Percentiles rank a stretch among this genome's conserved stretches.
Conservation (phyloP, 2,329 filamentous ascomycete species). For the Colletotrichum sp. region DNA sequence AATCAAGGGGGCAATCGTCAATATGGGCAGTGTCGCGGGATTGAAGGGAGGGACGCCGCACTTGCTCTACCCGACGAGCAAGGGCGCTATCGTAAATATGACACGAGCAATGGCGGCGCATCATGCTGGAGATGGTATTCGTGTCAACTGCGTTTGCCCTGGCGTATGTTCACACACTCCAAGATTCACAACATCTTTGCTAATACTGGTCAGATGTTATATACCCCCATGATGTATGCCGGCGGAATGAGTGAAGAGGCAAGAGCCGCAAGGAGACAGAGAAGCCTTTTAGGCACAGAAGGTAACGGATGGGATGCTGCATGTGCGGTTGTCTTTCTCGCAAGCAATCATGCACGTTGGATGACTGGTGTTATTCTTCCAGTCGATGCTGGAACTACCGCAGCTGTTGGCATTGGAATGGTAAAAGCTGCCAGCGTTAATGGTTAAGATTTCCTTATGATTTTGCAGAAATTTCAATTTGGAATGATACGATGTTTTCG, state of each 20-base stretch:
- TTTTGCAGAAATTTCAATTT: neutral
- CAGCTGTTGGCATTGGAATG: conserved; percentile 27
- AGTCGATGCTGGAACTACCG: conserved; percentile 47
- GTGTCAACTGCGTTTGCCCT: conserved; percentile 46
- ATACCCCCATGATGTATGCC: conserved; percentile 51
- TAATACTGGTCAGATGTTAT: conserved; percentile 40
- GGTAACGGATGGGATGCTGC: conserved; percentile 50
- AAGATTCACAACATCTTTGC: neutral
- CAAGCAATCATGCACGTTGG: conserved; percentile 45
- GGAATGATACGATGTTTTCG: neutral
- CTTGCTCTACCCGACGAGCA: conserved; percentile 44
- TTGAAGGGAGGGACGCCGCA: conserved; percentile 44
- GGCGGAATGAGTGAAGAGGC: conserved; percentile 44
- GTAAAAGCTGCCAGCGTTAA: conserved; percentile 31
- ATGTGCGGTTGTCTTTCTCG: conserved; percentile 42
- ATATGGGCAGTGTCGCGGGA: conserved; percentile 68
- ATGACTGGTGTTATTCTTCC: conserved; percentile 46
- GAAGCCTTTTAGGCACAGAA: conserved; percentile 45
- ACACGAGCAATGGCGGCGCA: conserved; percentile 50
- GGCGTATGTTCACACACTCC: conserved; percentile 35
- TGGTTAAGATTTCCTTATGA: conserved; percentile 11
- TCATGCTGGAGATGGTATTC: conserved; percentile 34
- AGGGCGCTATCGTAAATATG: conserved; percentile 50
- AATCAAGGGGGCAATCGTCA: conserved; percentile 59
- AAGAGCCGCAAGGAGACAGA: conserved; percentile 38